Percentiles rank a stretch among this genome's conserved stretches.
These are phyloP conservation scores for Digitaria exilis DNA, from an alignment of 202 grass and related monocot genomes.

Conservation along the genomic window DNA sequence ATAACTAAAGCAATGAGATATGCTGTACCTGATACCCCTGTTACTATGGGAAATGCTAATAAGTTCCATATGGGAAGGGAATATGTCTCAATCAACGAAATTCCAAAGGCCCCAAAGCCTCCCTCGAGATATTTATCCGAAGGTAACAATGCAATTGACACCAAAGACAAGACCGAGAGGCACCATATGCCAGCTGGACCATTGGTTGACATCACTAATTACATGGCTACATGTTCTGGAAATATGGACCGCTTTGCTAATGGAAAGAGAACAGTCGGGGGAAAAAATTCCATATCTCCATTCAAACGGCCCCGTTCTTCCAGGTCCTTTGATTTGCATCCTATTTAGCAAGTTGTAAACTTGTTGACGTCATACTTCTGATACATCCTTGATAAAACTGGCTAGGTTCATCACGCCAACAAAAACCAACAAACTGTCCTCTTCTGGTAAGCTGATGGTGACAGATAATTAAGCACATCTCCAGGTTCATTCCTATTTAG, in stretches of 20 bases:
- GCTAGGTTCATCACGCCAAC: conserved; percentile 84
- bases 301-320: conserved; percentile 88
- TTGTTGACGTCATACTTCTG: conserved; percentile 50
- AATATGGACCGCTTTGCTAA: conserved; percentile 37
- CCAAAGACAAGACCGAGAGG: conserved; percentile 38
- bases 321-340: conserved; percentile 66
- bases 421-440: conserved; percentile 47
- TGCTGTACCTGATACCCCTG: conserved; percentile 32
- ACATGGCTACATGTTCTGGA: conserved; percentile 42
- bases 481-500: conserved; percentile 21
- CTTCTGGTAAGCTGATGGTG: conserved; percentile 58
- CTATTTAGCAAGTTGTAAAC: conserved; percentile 50
- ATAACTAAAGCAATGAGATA: conserved; percentile 11
- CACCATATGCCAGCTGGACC: conserved; percentile 46
- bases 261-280: conserved; percentile 64
- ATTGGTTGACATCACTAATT: conserved; percentile 68
- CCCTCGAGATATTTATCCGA: conserved; percentile 47
- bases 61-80: conserved; percentile 25
- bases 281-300: conserved; percentile 65
- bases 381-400: conserved; percentile 52
- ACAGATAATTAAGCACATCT: conserved; percentile 34
- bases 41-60: conserved; percentile 34
- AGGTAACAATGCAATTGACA: background rate
- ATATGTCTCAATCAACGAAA: conserved; percentile 25
- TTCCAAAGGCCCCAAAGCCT: conserved; percentile 40